Base-by-base conservation (phyloP, 192 early-diverging fungal species). In the Podochytrium sp. region DNA sequence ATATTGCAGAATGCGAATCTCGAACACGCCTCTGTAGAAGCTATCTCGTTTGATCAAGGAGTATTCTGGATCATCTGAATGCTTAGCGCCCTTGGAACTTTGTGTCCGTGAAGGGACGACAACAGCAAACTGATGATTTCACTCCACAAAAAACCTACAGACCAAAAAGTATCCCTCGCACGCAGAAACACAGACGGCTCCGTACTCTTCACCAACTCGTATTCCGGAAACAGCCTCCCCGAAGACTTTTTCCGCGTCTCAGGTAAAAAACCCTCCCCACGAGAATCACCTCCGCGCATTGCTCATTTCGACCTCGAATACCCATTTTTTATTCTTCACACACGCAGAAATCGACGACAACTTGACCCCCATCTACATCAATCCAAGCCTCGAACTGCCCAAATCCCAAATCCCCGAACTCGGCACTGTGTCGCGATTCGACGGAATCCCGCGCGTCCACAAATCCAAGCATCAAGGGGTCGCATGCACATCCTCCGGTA, bases 231-330 rank as follows among this genome's bases (percentile, higher is more conserved):
- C 14, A 55, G 7, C 52, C 20, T 65, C 16, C 64, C 64, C 6
- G 64, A 65, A 50, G 64, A 65, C 64, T 65, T 65, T 51, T 65
- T 39, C 29, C 38, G 64, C 10, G 64, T 65, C 18, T 41, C 64
- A 39, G 64, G 64, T 65, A 51, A 10, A n/a, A n/a, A n/a, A n/a
- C n/a, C n/a, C n/a, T n/a, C n/a, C n/a, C n/a, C n/a, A n/a, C 0
- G 14, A n/a, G 1, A 20, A 1, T 14, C 1, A 49, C 23, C 23
- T 1, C 0, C n/a, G n/a, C n/a, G n/a, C n/a, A n/a, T n/a, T n/a
- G 47, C 47, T 49, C n/a, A n/a, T 14, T 49, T 49, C 12, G 12
- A 14, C 47, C n/a, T 12, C 12, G 12, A 12, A 49, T 49, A 49
- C 47, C 12, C 12, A 14, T 49, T 49, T 49, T 49, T 49, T 12